Evolutionary conservation across 1,284 basidiomycete genomes (phyloP).

Genomic region (Leccinum ponderosum): DNA sequence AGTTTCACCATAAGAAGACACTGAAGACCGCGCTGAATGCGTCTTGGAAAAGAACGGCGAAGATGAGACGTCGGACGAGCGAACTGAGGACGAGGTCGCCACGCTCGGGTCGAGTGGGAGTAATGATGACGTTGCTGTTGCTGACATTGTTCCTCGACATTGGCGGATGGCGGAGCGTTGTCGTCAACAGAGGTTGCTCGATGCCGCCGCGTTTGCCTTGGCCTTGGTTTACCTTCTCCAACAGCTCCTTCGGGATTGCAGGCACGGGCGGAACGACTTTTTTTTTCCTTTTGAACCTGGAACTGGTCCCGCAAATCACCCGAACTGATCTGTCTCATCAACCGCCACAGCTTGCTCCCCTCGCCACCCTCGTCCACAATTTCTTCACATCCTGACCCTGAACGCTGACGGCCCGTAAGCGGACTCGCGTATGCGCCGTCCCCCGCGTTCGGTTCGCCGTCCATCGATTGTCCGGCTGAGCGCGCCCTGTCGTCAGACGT

Average conservation of each 20-base stretch:
- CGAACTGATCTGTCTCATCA: slow-evolving; percentile 69
- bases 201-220: slow-evolving; percentile 11
- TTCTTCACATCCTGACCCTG: slow-evolving; percentile 5
- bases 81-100: slow-evolving; percentile 53
- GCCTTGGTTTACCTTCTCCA: slow-evolving; percentile 10
- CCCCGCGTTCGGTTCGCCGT: slow-evolving; percentile 8
- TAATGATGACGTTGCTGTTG: slow-evolving; percentile 5
- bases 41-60: slow-evolving; percentile 49
- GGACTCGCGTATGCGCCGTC: slow-evolving; percentile 12
- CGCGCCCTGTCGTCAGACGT: slow-evolving; percentile 7
- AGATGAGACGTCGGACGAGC: slow-evolving; percentile 56
- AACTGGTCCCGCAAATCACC: slow-evolving; percentile 63
- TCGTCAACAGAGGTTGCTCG: slow-evolving; percentile 17
- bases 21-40: slow-evolving; percentile 52
- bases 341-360: slow-evolving; percentile 56
- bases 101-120: slow-evolving; percentile 37
- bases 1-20: slow-evolving; percentile 53
- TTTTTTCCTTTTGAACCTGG: slow-evolving; percentile 20
- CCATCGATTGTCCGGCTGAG: slow-evolving; percentile 16
- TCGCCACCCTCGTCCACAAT: slow-evolving; percentile 18
- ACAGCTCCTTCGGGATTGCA: slow-evolving; percentile 49
- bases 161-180: neutral
- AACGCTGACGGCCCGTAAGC: neutral
- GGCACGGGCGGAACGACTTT: slow-evolving; percentile 54
- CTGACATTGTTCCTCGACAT: neutral